Conservation (phyloP, 768 basidiomycete species). For the Clavulina sp. region DNA sequence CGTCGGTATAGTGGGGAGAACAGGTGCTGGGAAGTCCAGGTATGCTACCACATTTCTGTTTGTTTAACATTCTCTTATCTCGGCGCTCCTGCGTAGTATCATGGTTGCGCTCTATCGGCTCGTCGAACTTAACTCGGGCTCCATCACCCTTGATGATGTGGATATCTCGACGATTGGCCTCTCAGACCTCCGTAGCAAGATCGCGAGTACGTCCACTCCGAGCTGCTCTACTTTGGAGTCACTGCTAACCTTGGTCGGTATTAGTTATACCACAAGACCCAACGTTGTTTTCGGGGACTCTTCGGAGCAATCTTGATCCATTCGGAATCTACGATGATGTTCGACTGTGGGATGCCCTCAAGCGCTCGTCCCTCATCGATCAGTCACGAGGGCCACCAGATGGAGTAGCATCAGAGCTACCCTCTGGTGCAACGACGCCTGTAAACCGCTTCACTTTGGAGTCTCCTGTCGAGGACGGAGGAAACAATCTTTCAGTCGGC, state of each 20-base stretch:
- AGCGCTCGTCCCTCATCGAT: neutral
- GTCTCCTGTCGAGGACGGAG: slow-evolving; percentile 3
- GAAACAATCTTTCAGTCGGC: slow-evolving; percentile 7
- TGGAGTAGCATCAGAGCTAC: neutral
- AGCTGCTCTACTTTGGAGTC: neutral
- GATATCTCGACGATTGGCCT: slow-evolving; percentile 63
- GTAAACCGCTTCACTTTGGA: slow-evolving; percentile 4
- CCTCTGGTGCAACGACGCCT: neutral
- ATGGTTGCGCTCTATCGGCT: slow-evolving; percentile 78
- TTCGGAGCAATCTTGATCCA: slow-evolving; percentile 9
- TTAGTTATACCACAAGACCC: slow-evolving; percentile 19
- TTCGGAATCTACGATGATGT: slow-evolving; percentile 2
- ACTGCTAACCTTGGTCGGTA: no score
- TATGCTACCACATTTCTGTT: slow-evolving; percentile 19
- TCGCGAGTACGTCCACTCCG: slow-evolving; percentile 27
- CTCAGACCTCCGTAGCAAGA: slow-evolving; percentile 25
- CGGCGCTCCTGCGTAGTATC: slow-evolving; percentile 25
- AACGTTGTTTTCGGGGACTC: slow-evolving; percentile 4
- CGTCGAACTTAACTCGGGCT: slow-evolving; percentile 60
- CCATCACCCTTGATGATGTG: slow-evolving; percentile 63
- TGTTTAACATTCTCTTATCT: neutral
- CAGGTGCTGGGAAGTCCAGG: slow-evolving; percentile 67
- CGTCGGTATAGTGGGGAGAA: slow-evolving; percentile 39
- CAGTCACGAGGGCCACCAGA: neutral
- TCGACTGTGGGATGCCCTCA: slow-evolving; percentile 3